A percentile compares a stretch with the other conserved stretches of the same genome.
These are phyloP conservation scores for Diaporthe helianthi DNA, from an alignment of 2,329 filamentous ascomycete genomes.

Conservation along the genomic window DNA sequence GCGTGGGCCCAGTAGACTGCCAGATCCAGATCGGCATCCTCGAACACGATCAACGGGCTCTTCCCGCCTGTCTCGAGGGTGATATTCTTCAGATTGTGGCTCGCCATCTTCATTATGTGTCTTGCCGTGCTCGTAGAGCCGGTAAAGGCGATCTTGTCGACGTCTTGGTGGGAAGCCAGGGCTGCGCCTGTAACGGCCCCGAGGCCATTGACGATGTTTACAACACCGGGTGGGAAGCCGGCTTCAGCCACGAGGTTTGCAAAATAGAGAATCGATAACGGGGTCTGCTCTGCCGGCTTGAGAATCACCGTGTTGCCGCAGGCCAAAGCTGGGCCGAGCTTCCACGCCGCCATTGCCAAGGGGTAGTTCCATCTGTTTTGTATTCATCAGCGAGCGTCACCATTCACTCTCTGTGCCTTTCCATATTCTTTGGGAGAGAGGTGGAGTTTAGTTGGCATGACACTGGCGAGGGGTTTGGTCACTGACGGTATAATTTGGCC, in stretches of 20 bases:
- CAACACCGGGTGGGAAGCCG: slow-evolving; percentile 76
- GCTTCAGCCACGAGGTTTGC: slow-evolving; percentile 72
- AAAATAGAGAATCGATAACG: slow-evolving; percentile 67
- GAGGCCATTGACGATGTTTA: slow-evolving; percentile 75
- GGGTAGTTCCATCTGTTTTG: slow-evolving; percentile 74
- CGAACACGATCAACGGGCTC: slow-evolving; percentile 65
- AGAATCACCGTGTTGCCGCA: slow-evolving; percentile 69
- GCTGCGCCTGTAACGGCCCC: slow-evolving; percentile 71
- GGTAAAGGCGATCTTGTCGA: slow-evolving; percentile 77
- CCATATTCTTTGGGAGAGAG: neutral
- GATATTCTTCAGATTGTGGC: slow-evolving; percentile 66
- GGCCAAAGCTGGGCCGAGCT: slow-evolving; percentile 72
- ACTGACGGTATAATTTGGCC: slow-evolving; percentile 71
- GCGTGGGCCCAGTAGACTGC: slow-evolving; percentile 60
- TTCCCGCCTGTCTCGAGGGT: slow-evolving; percentile 70
- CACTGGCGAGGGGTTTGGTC: no score
- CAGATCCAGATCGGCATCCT: slow-evolving; percentile 68
- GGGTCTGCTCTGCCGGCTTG: slow-evolving; percentile 71
- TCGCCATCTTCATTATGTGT: slow-evolving; percentile 75
- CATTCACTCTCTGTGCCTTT: neutral
- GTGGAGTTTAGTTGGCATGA: neutral
- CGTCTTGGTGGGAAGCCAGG: slow-evolving; percentile 66
- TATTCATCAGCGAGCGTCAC: neutral
- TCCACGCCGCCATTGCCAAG: slow-evolving; percentile 78
- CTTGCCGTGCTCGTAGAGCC: slow-evolving; percentile 72